Conservation (phyloP, 768 basidiomycete genomes). For the Nidula microcarpa region DNA sequence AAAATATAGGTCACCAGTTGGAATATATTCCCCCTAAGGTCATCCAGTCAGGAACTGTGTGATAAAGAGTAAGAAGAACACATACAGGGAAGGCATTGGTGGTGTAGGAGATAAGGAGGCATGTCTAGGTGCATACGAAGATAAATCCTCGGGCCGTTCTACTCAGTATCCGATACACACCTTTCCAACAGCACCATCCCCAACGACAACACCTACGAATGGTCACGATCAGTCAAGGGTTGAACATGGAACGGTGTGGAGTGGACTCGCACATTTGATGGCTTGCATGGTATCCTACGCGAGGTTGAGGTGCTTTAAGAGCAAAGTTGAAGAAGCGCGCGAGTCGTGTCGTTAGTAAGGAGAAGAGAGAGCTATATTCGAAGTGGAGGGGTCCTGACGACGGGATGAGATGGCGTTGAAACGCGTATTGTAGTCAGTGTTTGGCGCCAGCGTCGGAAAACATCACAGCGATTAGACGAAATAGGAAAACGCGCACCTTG, state of each 20-base stretch:
- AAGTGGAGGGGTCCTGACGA: constrained; percentile 6
- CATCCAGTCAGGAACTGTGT: constrained; percentile 10
- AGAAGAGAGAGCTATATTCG: neutral
- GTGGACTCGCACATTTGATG: constrained; percentile 74
- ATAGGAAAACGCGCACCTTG: neutral
- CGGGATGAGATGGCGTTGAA: constrained; percentile 4
- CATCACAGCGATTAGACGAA: constrained; percentile 1
- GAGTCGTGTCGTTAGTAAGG: neutral
- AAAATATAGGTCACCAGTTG: constrained; percentile 60
- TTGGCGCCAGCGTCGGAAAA: neutral
- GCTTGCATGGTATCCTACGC: constrained; percentile 67
- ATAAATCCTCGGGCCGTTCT: constrained; percentile 4
- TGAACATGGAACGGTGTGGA: constrained; percentile 4
- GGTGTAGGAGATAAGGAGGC: constrained; percentile 98
- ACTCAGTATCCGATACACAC: constrained; percentile 35
- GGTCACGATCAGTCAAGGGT: constrained; percentile 24
- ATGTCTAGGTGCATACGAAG: constrained; percentile 62
- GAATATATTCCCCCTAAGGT: constrained; percentile 89
- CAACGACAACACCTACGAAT: constrained; percentile 88
- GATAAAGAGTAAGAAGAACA: constrained; percentile 11
- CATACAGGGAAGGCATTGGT: constrained; percentile 95
- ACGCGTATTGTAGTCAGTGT: constrained; percentile 2
- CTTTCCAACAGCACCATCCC: constrained; percentile 99
- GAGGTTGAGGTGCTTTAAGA: neutral
- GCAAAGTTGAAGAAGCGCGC: neutral